These are phyloP conservation scores for Yamadazyma kanchanaburiensis DNA, from an alignment of 1,139 yeast species.

Conservation along the genomic window DNA sequence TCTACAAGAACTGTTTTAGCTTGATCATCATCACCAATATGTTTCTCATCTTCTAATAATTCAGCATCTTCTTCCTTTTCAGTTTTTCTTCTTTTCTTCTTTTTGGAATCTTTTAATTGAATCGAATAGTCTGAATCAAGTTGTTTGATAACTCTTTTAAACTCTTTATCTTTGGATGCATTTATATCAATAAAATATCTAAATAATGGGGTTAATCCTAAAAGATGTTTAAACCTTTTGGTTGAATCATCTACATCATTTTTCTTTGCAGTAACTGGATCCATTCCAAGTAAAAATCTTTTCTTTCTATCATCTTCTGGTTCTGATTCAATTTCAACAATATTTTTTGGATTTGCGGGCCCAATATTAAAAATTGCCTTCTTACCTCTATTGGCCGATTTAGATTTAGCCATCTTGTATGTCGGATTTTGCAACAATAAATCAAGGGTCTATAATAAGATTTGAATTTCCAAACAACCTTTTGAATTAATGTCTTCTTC, in stretches of 20 bases:
- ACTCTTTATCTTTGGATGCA: conserved; percentile 69
- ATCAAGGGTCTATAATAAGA: too few species aligned
- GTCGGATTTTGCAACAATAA: too few species aligned
- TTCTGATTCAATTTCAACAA: too few species aligned
- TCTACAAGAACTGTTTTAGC: conserved; percentile 68
- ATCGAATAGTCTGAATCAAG: conserved; percentile 35
- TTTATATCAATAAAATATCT: conserved; percentile 83
- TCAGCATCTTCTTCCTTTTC: conserved; percentile 94
- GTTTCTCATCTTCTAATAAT: conserved; percentile 72
- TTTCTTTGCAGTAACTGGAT: conserved; percentile 51
- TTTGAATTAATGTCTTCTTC: too few species aligned
- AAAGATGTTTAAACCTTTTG: conserved; percentile 72
- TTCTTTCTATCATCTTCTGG: conserved; percentile 36
- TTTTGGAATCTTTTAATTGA: conserved; percentile 16
- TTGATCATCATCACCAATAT: conserved; percentile 39
- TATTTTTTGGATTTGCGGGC: too few species aligned
- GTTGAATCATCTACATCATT: conserved; percentile 70
- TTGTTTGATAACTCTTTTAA: conserved; percentile 48
- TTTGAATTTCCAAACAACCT: too few species aligned
- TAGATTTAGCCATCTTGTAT: too few species aligned
- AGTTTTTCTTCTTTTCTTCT: conserved; percentile 53
- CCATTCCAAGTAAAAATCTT: conserved; percentile 48
- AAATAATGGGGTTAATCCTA: conserved; percentile 82
- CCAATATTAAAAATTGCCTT: too few species aligned
- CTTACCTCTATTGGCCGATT: too few species aligned